Percentiles rank a stretch among this genome's conserved stretches.
These are phyloP conservation scores for Hymenoscyphus scutula DNA, from an alignment of 2,329 filamentous ascomycete species.

Conservation along the genomic window DNA sequence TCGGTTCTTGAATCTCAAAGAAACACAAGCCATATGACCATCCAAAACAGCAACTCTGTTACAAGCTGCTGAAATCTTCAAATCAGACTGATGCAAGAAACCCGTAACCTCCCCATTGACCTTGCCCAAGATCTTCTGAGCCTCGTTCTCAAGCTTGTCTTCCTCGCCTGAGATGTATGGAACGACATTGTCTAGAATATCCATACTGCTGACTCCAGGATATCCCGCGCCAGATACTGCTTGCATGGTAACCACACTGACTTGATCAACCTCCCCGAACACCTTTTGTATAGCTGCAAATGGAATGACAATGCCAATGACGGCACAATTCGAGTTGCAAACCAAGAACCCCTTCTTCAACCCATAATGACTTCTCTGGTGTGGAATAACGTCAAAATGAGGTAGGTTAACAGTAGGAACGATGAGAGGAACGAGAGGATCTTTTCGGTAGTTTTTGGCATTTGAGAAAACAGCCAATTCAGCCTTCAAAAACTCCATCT, in stretches of 20 bases:
- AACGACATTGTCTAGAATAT: slow-evolving; percentile 93
- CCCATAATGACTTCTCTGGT: slow-evolving; percentile 72
- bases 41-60: slow-evolving; percentile 94
- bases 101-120: slow-evolving; percentile 70
- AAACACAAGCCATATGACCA: slow-evolving; percentile 93
- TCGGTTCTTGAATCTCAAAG: slow-evolving; percentile 73
- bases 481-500: slow-evolving; percentile 86
- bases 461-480: slow-evolving; percentile 95
- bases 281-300: slow-evolving; percentile 84
- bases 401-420: slow-evolving; percentile 92
- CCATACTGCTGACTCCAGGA: slow-evolving; percentile 88
- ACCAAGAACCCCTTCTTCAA: slow-evolving; percentile 87
- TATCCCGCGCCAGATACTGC: slow-evolving; percentile 92
- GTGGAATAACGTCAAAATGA: slow-evolving; percentile 84
- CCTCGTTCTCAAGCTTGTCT: slow-evolving; percentile 93
- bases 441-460: slow-evolving; percentile 92
- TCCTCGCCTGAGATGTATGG: slow-evolving; percentile 93
- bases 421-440: slow-evolving; percentile 86
- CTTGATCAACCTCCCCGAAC: slow-evolving; percentile 77
- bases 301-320: slow-evolving; percentile 93
- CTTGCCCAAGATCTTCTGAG: slow-evolving; percentile 85
- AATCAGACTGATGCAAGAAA: slow-evolving; percentile 70
- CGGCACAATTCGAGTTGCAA: slow-evolving; percentile 97
- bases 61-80: slow-evolving; percentile 83
- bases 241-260: slow-evolving; percentile 87